Conservation (phyloP, 179 eudicot genomes). For the Corrigiola litoralis region DNA sequence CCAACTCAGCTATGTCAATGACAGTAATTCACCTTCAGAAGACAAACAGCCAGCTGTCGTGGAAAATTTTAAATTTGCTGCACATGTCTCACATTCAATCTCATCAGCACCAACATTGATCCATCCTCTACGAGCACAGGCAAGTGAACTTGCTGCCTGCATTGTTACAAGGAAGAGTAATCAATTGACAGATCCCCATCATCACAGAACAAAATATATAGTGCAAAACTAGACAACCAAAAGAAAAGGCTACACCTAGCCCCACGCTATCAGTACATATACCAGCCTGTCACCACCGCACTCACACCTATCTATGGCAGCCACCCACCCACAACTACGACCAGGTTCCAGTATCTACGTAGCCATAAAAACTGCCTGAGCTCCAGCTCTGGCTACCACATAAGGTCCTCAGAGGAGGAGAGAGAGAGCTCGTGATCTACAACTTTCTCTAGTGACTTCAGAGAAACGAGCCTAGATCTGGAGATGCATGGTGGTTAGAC, state of each 20-base stretch:
- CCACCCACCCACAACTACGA: too few relatives aligned
- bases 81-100: conserved; percentile 91
- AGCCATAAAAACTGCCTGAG: too few relatives aligned
- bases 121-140: conserved; percentile 99
- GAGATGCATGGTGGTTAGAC: too few relatives aligned
- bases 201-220: not conserved
- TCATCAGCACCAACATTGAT: conserved; percentile 72
- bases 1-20: not conserved
- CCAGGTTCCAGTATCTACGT: too few relatives aligned
- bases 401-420: too few relatives aligned
- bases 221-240: not conserved
- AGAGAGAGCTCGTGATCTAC: too few relatives aligned
- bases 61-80: conserved; percentile 48
- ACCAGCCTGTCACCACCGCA: too few relatives aligned
- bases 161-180: conserved; percentile 6
- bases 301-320: too few relatives aligned
- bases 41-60: conserved; percentile 47
- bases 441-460: too few relatives aligned
- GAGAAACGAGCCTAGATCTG: too few relatives aligned
- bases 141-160: conserved; percentile 86
- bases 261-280: too few relatives aligned
- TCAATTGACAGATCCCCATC: not conserved
- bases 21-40: conserved; percentile 56
- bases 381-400: too few relatives aligned
- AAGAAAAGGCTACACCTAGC: not conserved